Base-by-base conservation (phyloP, 192 early-diverging fungal species). In the Gryganskiella cystojenkinii region DNA sequence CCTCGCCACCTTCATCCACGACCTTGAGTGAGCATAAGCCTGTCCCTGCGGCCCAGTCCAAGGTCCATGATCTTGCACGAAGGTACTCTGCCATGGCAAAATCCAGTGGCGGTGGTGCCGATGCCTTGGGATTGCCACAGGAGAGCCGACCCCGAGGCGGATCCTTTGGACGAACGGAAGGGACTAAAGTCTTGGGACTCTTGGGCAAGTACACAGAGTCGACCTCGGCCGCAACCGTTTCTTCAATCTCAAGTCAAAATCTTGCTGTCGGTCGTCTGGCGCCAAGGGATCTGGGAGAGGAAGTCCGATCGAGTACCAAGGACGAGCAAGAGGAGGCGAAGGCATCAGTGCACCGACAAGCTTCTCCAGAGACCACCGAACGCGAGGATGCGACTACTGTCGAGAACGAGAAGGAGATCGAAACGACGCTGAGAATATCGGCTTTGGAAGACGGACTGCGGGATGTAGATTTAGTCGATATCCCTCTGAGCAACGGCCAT, bases 21-120 rank as follows among this genome's bases (percentile, higher is more conserved):
- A n/a, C 34, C n/a, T n/a, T 63, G 45, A 61, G 59, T 33, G 61
- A 63, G 61, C 64, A 67, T 44, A 67, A 56, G 44, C 55, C 64
- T 20, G 17, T 57, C 6, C 64, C 64, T 19, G 54, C 54, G 28
- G 44, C 55, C 3, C 64, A 67, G 43, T 69, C 67, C 56, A 49
- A 51, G 25, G 67, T 69, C 25, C 56, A 69, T 44, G 56, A 69
- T 11, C 56, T 69, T 0, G 67, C 67, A 20, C 56, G 67, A 31
- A 55, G 56, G 10, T 69, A 59, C 45, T 69, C 67, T n/a, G 56
- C 67, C 47, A 59, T 69, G 31, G 44, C 67, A 14, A 69, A 69
- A 45, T 24, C 35, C 43, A 31, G 40, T 17, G 25, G 7, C 27
- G n/a, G 34, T 4, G 52, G 25, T 7, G 33, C 20, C 19, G 25